Conservation (phyloP, 345 rosid species). For the Lumnitzera littorea region DNA sequence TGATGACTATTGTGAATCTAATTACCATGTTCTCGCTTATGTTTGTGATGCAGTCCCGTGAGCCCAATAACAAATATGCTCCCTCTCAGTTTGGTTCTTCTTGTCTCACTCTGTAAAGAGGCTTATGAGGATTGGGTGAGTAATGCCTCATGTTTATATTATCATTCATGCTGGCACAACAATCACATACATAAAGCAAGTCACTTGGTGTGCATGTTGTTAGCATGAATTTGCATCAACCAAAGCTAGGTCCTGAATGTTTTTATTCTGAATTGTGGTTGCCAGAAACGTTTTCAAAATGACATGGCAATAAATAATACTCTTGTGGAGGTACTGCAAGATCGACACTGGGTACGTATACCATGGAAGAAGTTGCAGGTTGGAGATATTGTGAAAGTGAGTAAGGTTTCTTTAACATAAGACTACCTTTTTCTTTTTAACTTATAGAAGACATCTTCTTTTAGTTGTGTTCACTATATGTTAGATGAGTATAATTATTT, state of each 20-base stretch:
- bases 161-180: slow-evolving; percentile 7
- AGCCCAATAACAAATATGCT: slow-evolving; percentile 91
- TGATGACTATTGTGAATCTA: neutral
- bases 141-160: slow-evolving; percentile 3
- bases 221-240: no score
- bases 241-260: neutral
- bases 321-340: slow-evolving; percentile 74
- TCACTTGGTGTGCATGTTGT: no score
- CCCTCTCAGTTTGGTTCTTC: slow-evolving; percentile 89
- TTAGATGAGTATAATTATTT: no score
- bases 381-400: slow-evolving; percentile 92
- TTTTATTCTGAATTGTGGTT: slow-evolving; percentile 16
- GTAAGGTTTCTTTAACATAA: slow-evolving; percentile 10
- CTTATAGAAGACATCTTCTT: slow-evolving; percentile 3
- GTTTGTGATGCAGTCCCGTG: slow-evolving; percentile 75
- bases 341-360: slow-evolving; percentile 65
- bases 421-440: slow-evolving; percentile 5
- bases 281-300: slow-evolving; percentile 95
- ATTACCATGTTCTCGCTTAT: neutral
- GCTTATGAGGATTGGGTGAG: slow-evolving; percentile 99
- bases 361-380: slow-evolving; percentile 97
- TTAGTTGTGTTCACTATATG: neutral
- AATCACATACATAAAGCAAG: no score
- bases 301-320: slow-evolving; percentile 86
- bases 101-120: slow-evolving; percentile 94